phyloP scores from a whole-genome alignment of 306 rosid genomes.

The Cicer judaicum region DNA sequence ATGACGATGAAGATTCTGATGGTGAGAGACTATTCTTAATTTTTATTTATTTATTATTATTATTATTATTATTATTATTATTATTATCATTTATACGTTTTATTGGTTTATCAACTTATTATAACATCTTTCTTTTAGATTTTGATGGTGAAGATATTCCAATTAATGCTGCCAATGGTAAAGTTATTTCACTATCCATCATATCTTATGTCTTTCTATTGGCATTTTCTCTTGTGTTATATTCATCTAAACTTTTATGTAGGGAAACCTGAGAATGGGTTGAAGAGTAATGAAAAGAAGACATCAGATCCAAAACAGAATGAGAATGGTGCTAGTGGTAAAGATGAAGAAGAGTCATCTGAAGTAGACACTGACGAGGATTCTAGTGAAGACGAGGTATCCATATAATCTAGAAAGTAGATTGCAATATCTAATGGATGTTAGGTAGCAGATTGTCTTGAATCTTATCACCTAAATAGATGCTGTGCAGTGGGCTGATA shows the following conservation, averaged over 20 bases:
- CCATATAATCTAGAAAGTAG: slow-evolving; percentile 24
- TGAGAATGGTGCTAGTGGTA: slow-evolving; percentile 37
- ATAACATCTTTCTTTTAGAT: slow-evolving; percentile 44
- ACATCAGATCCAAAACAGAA: slow-evolving; percentile 47
- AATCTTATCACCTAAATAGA: not conserved
- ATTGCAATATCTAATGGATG: slow-evolving; percentile 18
- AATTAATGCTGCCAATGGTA: slow-evolving; percentile 49
- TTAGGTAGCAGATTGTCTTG: not conserved
- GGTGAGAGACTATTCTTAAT: slow-evolving; percentile 55
- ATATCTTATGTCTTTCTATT: slow-evolving; percentile 13
- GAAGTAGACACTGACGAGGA: slow-evolving; percentile 52
- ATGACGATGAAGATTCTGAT: slow-evolving; percentile 31
- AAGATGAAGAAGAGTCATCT: slow-evolving; percentile 45
- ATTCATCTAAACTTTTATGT: slow-evolving; percentile 13
- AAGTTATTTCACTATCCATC: slow-evolving; percentile 1
- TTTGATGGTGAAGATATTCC: slow-evolving; percentile 41
- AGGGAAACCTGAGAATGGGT: slow-evolving; percentile 44
- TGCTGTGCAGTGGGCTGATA: not conserved
- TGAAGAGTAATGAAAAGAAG: slow-evolving; percentile 44
- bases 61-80: not conserved
- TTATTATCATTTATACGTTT: not conserved
- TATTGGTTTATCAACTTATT: slow-evolving; percentile 19
- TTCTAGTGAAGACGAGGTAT: slow-evolving; percentile 50
- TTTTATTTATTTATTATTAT: slow-evolving; percentile 15
- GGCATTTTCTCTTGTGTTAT: not conserved